Base-by-base conservation (phyloP, 495 filamentous ascomycete genomes). In the Penicillium bialowiezense region DNA sequence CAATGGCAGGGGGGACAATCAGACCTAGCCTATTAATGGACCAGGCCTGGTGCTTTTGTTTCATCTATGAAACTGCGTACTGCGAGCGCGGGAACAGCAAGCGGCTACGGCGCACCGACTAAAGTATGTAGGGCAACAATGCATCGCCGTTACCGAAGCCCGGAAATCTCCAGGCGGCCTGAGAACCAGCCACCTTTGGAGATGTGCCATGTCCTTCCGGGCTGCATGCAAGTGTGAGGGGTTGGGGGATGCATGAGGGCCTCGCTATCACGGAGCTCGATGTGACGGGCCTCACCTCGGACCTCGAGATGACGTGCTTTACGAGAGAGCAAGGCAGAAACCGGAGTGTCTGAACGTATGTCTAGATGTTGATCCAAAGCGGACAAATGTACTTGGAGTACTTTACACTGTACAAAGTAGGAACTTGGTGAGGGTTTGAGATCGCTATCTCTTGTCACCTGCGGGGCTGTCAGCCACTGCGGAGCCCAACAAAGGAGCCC, bases 401-500 rank as follows among this genome's bases (percentile, higher is more conserved):
- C 23, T 26, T 26, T n/a, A n/a, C n/a, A 26, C 8, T 26, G 23
- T 8, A 26, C 23, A 8, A 4, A 4, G 4, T 26, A 8, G 23
- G 23, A 8, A 26, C 3, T 8, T 26, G 23, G 23, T 8, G 23
- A 28, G 5, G 3, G 8, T 33, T 39, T 23, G 6, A 48, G 35
- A 48, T 46, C 43, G 43, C 50, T 26, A 48, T 55, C 46, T 48
- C 36, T 47, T 60, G 57, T 59, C 31, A 56, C 34, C 29, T 55
- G 57, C 57, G 60, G 57, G 60, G 60, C 54, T 56, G 51, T 57
- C 60, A 63, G 60, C 60, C 60, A 63, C 60, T 58, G 60, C 60
- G 60, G 60, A 60, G 56, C 53, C 50, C 34, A 33, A 44, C 50
- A 40, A 34, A 18, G 37, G 41, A 26, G 23, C 23, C 23, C 23